Evolutionary conservation across 805 yeast genomes (phyloP).

Genomic region (Cyberlindnera mycetangii): DNA sequence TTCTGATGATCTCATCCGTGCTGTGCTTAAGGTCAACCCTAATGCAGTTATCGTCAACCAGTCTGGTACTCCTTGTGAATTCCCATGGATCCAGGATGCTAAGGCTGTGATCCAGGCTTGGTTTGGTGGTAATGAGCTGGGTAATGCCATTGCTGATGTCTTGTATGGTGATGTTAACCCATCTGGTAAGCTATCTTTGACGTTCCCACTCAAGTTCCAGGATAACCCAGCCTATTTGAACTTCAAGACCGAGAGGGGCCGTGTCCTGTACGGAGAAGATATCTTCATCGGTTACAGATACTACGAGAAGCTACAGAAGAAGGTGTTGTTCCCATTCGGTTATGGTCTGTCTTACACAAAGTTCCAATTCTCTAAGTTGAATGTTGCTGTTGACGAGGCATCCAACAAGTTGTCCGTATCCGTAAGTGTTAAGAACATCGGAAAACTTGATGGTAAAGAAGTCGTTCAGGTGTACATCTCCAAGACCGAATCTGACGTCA

Average conservation of each 20-base stretch:
- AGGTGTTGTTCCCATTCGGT: constrained; percentile 59
- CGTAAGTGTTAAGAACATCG: constrained; percentile 47
- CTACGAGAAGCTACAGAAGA: constrained; percentile 49
- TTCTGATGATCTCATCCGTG: constrained; percentile 44
- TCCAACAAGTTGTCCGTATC: constrained; percentile 28
- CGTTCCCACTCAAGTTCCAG: constrained; percentile 48
- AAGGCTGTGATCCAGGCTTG: constrained; percentile 50
- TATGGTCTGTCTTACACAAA: constrained; percentile 59
- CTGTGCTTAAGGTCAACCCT: constrained; percentile 45
- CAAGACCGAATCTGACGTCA: constrained; percentile 32
- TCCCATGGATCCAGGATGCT: constrained; percentile 51
- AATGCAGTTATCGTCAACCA: constrained; percentile 54
- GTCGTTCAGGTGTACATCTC: constrained; percentile 52
- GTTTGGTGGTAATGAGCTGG: constrained; percentile 58
- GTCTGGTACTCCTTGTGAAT: constrained; percentile 58
- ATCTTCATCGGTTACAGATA: constrained; percentile 60
- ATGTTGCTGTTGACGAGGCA: constrained; percentile 30
- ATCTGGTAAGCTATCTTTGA: constrained; percentile 52
- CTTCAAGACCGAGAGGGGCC: constrained; percentile 49
- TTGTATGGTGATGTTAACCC: constrained; percentile 54
- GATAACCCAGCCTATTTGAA: constrained; percentile 57
- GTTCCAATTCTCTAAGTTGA: constrained; percentile 40
- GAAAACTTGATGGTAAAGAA: constrained; percentile 47
- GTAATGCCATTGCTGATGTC: constrained; percentile 61
- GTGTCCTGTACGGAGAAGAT: constrained; percentile 60